phyloP scores from a whole-genome alignment of 1,139 yeast species.

The Meyerozyma sp. region DNA sequence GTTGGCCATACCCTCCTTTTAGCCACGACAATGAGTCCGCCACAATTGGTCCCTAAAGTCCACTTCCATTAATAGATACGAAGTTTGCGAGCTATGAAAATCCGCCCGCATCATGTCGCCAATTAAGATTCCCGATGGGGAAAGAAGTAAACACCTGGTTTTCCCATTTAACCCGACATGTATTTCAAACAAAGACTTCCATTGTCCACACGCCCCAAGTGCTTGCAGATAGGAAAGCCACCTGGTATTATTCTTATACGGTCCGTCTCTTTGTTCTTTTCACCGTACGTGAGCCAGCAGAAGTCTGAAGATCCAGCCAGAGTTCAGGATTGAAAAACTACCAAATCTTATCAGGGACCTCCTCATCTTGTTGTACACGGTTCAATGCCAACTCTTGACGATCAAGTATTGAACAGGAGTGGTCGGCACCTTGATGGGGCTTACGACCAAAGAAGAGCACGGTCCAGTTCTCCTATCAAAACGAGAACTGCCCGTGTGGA shows the following conservation, averaged over 20 bases:
- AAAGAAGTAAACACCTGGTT: neutral
- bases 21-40: neutral
- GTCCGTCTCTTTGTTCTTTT: neutral
- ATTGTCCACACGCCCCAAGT: neutral
- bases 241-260: neutral
- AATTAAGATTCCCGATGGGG: neutral
- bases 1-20: neutral
- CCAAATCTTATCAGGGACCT: too few species aligned
- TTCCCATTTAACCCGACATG: neutral
- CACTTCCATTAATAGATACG: neutral
- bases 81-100: neutral
- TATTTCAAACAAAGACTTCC: neutral
- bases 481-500: conserved; percentile 2
- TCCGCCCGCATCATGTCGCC: neutral
- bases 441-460: conserved; percentile 7
- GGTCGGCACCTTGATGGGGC: conserved; percentile 4
- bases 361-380: neutral
- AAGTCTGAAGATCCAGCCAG: neutral
- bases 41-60: neutral
- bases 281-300: neutral
- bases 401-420: neutral
- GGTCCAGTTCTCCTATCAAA: conserved; percentile 10
- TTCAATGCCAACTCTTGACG: neutral
- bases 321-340: neutral
- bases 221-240: neutral